phyloP scores from a whole-genome alignment of 2,329 filamentous ascomycete species.

The Akanthomyces muscarius region DNA sequence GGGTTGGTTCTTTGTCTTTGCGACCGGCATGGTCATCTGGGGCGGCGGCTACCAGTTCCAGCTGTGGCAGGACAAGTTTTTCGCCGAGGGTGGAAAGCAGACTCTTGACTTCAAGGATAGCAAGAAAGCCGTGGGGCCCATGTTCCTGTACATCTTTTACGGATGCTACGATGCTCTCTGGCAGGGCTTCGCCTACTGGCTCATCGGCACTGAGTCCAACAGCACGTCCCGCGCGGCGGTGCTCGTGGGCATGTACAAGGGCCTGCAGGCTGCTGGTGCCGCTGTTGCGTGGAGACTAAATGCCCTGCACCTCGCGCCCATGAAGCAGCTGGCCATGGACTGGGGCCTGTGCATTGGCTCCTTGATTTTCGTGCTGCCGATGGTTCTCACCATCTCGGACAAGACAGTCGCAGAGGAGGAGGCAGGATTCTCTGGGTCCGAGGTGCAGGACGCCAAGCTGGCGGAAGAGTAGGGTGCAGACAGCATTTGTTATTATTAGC shows the following conservation, averaged over 20 bases:
- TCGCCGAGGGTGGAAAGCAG: constrained; percentile 37
- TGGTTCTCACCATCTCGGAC: constrained; percentile 36
- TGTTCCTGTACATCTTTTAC: constrained; percentile 69
- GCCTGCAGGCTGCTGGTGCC: constrained; percentile 39
- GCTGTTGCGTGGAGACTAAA: constrained; percentile 45
- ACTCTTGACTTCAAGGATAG: constrained; percentile 46
- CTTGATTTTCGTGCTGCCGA: constrained; percentile 39
- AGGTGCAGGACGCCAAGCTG: constrained; percentile 19
- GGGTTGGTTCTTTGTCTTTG: constrained; percentile 44
- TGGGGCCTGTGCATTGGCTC: constrained; percentile 44
- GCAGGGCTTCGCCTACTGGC: constrained; percentile 63
- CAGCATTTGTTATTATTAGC: not conserved
- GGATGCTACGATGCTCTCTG: constrained; percentile 64
- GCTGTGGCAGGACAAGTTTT: constrained; percentile 45
- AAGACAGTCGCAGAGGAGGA: constrained; percentile 26
- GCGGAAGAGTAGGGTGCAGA: constrained; percentile 10
- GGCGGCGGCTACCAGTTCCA: constrained; percentile 64
- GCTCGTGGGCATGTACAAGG: constrained; percentile 45
- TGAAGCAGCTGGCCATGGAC: constrained; percentile 42
- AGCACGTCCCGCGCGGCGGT: constrained; percentile 38
- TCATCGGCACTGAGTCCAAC: constrained; percentile 44
- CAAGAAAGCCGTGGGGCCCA: constrained; percentile 53
- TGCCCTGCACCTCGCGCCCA: constrained; percentile 31
- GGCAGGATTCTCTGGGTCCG: constrained; percentile 19
- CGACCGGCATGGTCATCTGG: constrained; percentile 51